Conservation (phyloP, 345 rosid species). For the Raphanus raphanistrum region DNA sequence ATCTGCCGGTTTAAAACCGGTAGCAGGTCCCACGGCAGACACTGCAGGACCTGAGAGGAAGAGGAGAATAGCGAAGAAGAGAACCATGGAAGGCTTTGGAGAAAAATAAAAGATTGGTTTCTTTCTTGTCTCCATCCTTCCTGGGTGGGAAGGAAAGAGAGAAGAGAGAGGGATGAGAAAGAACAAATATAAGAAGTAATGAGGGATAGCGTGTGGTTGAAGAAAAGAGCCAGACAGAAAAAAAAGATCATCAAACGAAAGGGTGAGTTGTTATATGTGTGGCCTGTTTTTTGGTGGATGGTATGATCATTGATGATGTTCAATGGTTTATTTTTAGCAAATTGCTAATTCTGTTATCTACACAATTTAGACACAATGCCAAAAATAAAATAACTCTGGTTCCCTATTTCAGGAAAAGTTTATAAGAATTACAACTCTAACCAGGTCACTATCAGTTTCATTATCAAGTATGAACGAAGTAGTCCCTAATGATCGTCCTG, state of each 20-base stretch:
- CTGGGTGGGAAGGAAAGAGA: constrained; percentile 44
- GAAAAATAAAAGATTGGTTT: constrained; percentile 39
- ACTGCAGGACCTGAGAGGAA: constrained; percentile 32
- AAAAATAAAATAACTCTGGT: constrained; percentile 31
- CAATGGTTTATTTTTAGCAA: constrained; percentile 35
- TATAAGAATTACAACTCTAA: constrained; percentile 8
- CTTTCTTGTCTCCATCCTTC: constrained; percentile 46
- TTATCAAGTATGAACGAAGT: constrained; percentile 5
- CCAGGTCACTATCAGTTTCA: constrained; percentile 15
- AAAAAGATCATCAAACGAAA: constrained; percentile 39
- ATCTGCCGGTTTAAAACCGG: constrained; percentile 51
- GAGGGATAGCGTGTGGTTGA: constrained; percentile 35
- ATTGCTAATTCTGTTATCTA: constrained; percentile 30
- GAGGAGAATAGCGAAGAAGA: constrained; percentile 50
- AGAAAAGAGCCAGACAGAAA: constrained; percentile 35
- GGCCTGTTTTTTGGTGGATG: constrained; percentile 35
- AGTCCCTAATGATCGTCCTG: background rate
- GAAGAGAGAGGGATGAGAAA: constrained; percentile 32
- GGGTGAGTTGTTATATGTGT: constrained; percentile 38
- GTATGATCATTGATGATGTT: constrained; percentile 26
- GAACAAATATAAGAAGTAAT: constrained; percentile 37
- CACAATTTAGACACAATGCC: constrained; percentile 29
- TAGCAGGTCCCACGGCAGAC: constrained; percentile 15
- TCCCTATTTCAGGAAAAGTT: constrained; percentile 30
- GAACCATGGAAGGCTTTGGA: constrained; percentile 37